Evolutionary conservation across 139 green algal species (phyloP).

Genomic region (Spirogloea muscicola): DNA sequence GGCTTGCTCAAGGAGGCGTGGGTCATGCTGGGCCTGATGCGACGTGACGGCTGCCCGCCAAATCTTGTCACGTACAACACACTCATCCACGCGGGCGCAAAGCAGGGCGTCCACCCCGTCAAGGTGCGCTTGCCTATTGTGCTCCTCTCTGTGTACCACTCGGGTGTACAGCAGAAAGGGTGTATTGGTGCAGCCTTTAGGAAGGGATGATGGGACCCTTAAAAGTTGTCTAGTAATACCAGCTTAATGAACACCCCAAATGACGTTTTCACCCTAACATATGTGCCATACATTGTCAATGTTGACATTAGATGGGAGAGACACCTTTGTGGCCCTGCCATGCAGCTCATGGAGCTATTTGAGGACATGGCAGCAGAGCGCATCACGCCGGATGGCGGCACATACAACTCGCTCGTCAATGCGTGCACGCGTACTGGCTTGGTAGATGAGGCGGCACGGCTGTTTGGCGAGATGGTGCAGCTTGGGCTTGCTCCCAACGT

Average conservation of each 20-base stretch:
- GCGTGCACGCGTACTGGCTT: slow-evolving; percentile 20
- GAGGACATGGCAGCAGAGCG: slow-evolving; percentile 29
- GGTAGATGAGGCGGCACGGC: slow-evolving; percentile 18
- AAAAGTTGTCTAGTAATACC: no score
- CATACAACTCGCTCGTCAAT: slow-evolving; percentile 45
- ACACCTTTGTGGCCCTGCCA: no score
- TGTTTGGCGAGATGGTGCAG: slow-evolving; percentile 32
- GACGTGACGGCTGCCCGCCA: slow-evolving; percentile 6
- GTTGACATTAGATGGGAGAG: no score
- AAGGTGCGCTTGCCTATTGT: slow-evolving; percentile 4
- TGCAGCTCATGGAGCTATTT: slow-evolving; percentile 26
- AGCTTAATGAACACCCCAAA: no score
- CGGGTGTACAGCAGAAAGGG: no score
- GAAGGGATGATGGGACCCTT: no score
- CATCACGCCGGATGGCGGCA: slow-evolving; percentile 26
- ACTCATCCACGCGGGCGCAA: slow-evolving; percentile 36
- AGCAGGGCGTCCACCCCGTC: slow-evolving; percentile 7
- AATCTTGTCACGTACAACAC: slow-evolving; percentile 41
- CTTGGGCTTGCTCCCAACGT: slow-evolving; percentile 32
- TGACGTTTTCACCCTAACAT: no score
- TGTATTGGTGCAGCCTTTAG: no score
- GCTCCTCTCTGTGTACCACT: no score
- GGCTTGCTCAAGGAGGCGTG: slow-evolving; percentile 22
- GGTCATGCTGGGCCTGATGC: slow-evolving; percentile 35
- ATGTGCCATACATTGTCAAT: no score